Evolutionary conservation across 2,329 filamentous ascomycete genomes (phyloP).

Genomic region (Beauveria pseudobassiana): DNA sequence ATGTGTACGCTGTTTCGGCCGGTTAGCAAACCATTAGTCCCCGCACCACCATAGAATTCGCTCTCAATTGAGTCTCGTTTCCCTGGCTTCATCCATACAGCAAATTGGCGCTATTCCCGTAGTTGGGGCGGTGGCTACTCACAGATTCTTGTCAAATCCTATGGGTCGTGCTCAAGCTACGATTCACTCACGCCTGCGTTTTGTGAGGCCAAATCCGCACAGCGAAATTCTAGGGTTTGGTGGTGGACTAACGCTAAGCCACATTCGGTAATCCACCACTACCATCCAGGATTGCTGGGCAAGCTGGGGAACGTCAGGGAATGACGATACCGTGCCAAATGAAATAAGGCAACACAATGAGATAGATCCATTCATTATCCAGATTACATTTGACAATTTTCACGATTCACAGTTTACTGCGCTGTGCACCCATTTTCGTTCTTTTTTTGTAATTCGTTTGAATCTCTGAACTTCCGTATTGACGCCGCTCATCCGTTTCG

Average conservation of each 20-base stretch:
- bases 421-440: neutral
- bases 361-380: neutral
- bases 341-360: neutral
- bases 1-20: constrained; percentile 20
- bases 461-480: constrained; percentile 52
- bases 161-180: constrained; percentile 24
- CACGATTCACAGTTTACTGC: neutral
- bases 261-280: constrained; percentile 33
- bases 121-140: constrained; percentile 10
- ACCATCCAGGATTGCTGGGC: constrained; percentile 12
- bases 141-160: constrained; percentile 32
- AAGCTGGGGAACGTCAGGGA: constrained; percentile 5
- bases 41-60: neutral
- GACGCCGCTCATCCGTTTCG: constrained; percentile 56
- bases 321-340: neutral
- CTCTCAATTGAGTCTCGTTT: neutral
- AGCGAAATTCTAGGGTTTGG: constrained; percentile 41
- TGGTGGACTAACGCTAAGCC: constrained; percentile 29
- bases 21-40: constrained; percentile 3
- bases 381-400: neutral
- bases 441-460: constrained; percentile 29
- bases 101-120: constrained; percentile 9
- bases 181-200: constrained; percentile 25
- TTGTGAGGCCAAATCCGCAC: constrained; percentile 32
- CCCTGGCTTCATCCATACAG: neutral